Evolutionary conservation across 2,329 filamentous ascomycete species (phyloP), one percentile per base, ranked within the genome.

Genomic region (Fusarium sambucinum): DNA sequence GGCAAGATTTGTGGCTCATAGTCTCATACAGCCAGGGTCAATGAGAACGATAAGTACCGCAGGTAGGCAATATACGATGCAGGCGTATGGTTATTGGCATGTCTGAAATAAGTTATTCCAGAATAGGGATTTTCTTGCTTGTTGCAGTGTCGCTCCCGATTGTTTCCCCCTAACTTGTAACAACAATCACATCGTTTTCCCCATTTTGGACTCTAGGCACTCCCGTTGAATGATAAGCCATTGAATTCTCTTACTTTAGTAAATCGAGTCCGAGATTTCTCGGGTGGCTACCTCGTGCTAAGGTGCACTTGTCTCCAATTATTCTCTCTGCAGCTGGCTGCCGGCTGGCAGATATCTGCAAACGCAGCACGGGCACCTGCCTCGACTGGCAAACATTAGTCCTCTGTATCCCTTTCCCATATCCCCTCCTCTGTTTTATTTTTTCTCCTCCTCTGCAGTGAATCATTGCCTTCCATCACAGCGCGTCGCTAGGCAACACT

Each of bases 311-410:
- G 25, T 8, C 27, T 16, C 11, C 13, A 27, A n/a, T 21, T 21
- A 19, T 23, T 23, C 9, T 41, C 17, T 2, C 42, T 27, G 10
- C 63, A 60, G 58, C 32, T 62, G 59, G 47, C 59, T 25, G 33
- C 37, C 40, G 42, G 35, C 46, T 23, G 50, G 59, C 54, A 51
- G 21, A n/a, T 38, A 25, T 33, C 41, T 48, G 38, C 58, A 32
- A 61, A 57, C 42, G 30, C 23, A 30, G 21, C 25, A 42, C 32
- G 55, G 65, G 47, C 62, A 45, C 51, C 59, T 59, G 40, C 61
- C 53, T 64, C 21, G 42, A 63, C 40, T 25, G 12, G 16, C 23
- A 63, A 57, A 33, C 44, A 48, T 11, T 25, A 44, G 27, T 17
- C 25, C 27, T 25, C 33, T 5, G 3, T n/a, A 17, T 41, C 27